These are phyloP conservation scores for Cutaneotrichosporon sp. DNA, from an alignment of 1,284 basidiomycete species.

Conservation along the genomic window DNA sequence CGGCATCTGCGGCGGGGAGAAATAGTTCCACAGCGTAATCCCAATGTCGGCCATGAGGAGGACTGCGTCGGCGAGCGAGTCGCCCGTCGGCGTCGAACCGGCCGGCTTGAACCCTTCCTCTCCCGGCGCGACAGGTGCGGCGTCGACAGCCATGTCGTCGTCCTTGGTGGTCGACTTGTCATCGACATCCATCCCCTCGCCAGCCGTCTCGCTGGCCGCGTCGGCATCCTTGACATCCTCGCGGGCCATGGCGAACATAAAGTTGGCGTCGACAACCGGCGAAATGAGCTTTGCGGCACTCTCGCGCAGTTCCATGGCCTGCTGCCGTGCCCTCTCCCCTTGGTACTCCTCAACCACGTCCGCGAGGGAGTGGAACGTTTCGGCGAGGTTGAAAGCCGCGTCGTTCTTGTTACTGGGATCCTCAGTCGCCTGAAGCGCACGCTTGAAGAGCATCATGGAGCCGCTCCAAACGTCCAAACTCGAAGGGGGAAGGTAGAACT, in stretches of 20 bases:
- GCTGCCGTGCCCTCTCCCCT: slow-evolving; percentile 3
- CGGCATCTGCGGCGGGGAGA: slow-evolving; percentile 31
- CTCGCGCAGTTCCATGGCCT: slow-evolving; percentile 28
- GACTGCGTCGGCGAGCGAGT: slow-evolving; percentile 44
- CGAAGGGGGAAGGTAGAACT: slow-evolving; percentile 48
- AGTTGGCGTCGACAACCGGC: slow-evolving; percentile 42
- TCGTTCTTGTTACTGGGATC: slow-evolving; percentile 41
- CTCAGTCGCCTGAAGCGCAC: slow-evolving; percentile 34
- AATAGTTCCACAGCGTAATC: slow-evolving; percentile 42
- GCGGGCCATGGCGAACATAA: slow-evolving; percentile 26
- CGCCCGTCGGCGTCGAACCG: slow-evolving; percentile 42
- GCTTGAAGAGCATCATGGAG: slow-evolving; percentile 41
- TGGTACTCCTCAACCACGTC: slow-evolving; percentile 48
- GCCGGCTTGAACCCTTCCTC: slow-evolving; percentile 31
- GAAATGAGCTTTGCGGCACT: slow-evolving; percentile 38
- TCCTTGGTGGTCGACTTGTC: slow-evolving; percentile 4
- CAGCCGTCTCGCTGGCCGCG: slow-evolving; percentile 13
- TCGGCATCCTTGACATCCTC: slow-evolving; percentile 15
- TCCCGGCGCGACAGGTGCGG: slow-evolving; percentile 54
- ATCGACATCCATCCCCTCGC: slow-evolving; percentile 20
- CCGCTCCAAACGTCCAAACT: slow-evolving; percentile 25
- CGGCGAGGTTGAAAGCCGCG: slow-evolving; percentile 50
- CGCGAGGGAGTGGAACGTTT: slow-evolving; percentile 36
- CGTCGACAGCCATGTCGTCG: slow-evolving; percentile 20
- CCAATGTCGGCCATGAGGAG: slow-evolving; percentile 40